Evolutionary conservation across 208 protist genomes (phyloP), one percentile per base, ranked within the genome.

Genomic region (Leishmania amazonensis): DNA sequence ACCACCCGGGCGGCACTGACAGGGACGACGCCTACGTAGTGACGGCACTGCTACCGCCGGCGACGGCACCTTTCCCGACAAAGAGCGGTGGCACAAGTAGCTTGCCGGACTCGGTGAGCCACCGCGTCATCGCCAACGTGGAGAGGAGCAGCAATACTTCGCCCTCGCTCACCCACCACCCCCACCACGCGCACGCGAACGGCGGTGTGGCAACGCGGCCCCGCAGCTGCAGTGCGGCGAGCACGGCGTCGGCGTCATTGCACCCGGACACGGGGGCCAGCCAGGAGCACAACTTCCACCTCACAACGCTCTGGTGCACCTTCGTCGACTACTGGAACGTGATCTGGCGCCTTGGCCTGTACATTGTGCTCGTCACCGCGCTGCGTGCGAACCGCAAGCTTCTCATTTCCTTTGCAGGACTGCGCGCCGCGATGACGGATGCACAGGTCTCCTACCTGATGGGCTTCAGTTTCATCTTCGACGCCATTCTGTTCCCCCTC

Each of bases 311-410:
- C 70, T 95, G 89, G 85, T 19, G 49, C 17, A 91, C 87, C 42
- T 82, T 95, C 17, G 78, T 89, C 51, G 88, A 93, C 68, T 79
- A 92, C 80, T 95, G 91, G 90, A 65, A 42, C 51, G 83, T 84
- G 42, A 96, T 96, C 28, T 96, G 91, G 89, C 90, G 93, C 9
- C 83, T 98, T 5, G 95, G 95, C 35, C n/a, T 96, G 31, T 95
- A 94, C 79, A 81, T 94, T 31, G 79, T 96, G 35, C 81, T 96
- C 35, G 89, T 87, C 81, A 87, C 87, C 28, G 81, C 89, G 6
- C 83, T 98, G 31, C 93, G 95, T 0, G 82, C 88, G 0, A 96
- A 96, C 75, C 91, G 92, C 42, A 96, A 98, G 86, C 88, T 96
- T 42, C 91, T 98, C 67, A 73, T 96, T 38, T 86, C 89, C 51